Evolutionary conservation across 352 stramenopile species (phyloP), one percentile per base, ranked within the genome.

Genomic region (Pythium periplocum): DNA sequence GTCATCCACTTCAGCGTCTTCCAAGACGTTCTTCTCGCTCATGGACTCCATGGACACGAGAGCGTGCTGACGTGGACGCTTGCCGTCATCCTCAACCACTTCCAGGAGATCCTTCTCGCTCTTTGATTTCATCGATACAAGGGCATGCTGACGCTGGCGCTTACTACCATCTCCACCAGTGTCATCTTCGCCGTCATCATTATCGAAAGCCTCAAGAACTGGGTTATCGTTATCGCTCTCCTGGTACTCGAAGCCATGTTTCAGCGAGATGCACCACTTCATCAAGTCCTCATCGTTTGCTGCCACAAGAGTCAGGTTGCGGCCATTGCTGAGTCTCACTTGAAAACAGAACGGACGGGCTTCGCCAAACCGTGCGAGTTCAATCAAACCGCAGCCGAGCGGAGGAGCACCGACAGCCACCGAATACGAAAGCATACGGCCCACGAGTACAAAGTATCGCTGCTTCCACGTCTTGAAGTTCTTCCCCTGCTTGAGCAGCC

Each of bases 381-480:
- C 55, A 11, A 91, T 72, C n/a, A 86, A 47, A 3, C 75, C 75
- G 41, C 62, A 75, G 32, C 78, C 78, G 0, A 91, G 57, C 30
- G 68, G 39, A 40, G 55, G 59, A 4, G 73, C 66, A 8, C 68
- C 64, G 6, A 70, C 47, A 8, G 60, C 71, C 34, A 53, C 66
- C 6, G 71, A 63, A 51, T 93, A 93, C 17, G 71, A 82, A 1
- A 93, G 62, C 47, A 75, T 65, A 30, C 53, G 42, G 4, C 55
- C 61, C 30, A 73, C 68, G 0, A 91, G 65, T 32, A 86, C 69
- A 59, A 92, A 89, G 51, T 89, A 90, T 35, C 75, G 75, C 51
- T 87, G 82, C 61, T 88, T 90, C 80, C 80, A 90, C 6, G 73
- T 88, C 12, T 71, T 69, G 53, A 90, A 87, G 48, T 81, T 72